phyloP scores from a whole-genome alignment of 495 filamentous ascomycete species.

The Hypoxylon crocopeplum region DNA sequence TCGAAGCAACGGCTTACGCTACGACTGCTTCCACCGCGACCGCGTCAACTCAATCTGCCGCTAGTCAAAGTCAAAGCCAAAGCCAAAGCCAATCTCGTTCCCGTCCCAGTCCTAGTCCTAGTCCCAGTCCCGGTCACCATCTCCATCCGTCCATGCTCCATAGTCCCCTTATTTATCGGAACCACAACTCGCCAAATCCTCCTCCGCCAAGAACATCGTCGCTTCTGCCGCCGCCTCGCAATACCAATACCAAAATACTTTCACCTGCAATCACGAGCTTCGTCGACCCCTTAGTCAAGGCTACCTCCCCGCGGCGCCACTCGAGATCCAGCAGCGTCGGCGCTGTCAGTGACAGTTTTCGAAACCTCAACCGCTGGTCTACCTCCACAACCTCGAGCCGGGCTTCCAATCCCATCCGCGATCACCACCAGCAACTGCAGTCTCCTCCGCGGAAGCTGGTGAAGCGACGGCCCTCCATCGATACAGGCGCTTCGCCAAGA shows the following conservation, averaged over 20 bases:
- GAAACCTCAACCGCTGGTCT: conserved; percentile 84
- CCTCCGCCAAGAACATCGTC: conserved; percentile 46
- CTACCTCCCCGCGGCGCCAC: conserved; percentile 26
- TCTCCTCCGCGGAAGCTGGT: conserved; percentile 33
- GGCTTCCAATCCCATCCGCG: conserved; percentile 56
- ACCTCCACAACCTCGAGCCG: conserved; percentile 76
- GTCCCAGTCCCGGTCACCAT: conserved; percentile 11
- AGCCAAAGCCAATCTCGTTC: neutral
- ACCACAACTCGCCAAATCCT: neutral
- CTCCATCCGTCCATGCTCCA: conserved; percentile 9
- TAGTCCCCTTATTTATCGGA: conserved; percentile 8
- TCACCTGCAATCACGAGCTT: conserved; percentile 30
- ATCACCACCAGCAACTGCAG: conserved; percentile 30
- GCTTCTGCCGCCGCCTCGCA: conserved; percentile 44
- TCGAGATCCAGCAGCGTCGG: conserved; percentile 53
- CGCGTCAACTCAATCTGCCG: conserved; percentile 29
- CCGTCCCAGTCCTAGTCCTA: neutral
- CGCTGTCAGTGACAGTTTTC: conserved; percentile 67
- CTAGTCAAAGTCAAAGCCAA: conserved; percentile 29
- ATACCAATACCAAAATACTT: conserved; percentile 35
- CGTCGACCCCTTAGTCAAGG: neutral
- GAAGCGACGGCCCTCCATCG: conserved; percentile 29
- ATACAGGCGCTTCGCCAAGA: conserved; percentile 29
- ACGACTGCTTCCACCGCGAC: conserved; percentile 8
- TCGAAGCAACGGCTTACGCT: conserved; percentile 17